A percentile compares a stretch with the other conserved stretches of the same genome.
phyloP scores from a whole-genome alignment of 208 protist species.

The Acanthamoeba divionensis region DNA sequence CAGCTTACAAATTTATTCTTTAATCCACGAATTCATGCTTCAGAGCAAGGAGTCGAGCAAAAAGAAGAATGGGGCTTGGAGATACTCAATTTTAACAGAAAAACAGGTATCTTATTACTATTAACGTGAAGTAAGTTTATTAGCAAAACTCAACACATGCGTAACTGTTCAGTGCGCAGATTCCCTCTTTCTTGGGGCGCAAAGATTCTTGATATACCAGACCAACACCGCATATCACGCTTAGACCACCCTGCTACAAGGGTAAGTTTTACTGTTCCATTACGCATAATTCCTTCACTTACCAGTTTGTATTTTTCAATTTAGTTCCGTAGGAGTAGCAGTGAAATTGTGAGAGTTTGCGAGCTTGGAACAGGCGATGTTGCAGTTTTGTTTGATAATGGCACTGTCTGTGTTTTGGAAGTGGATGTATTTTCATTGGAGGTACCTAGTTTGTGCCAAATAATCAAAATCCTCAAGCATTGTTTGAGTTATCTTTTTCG shows the following conservation, averaged over 20 bases:
- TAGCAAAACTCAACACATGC: background rate
- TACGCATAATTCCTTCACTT: background rate
- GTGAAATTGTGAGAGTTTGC: conserved; percentile 23
- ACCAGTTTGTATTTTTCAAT: background rate
- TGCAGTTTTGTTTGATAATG: background rate
- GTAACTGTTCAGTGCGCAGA: background rate
- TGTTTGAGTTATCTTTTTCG: no score
- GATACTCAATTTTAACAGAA: background rate
- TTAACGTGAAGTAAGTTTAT: background rate
- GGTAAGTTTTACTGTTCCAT: background rate
- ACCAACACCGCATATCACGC: background rate
- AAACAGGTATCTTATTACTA: background rate
- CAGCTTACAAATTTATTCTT: background rate
- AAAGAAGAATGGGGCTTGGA: background rate
- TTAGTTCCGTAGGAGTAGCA: background rate
- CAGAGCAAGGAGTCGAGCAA: background rate
- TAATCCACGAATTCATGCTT: background rate
- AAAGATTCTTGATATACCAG: background rate
- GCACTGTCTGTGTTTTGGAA: conserved; percentile 13
- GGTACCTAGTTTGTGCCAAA: no score
- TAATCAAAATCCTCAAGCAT: no score
- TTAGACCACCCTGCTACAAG: background rate
- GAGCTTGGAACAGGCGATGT: background rate
- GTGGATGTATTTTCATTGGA: background rate
- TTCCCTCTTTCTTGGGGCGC: conserved; percentile 22